Evolutionary conservation across 2,329 filamentous ascomycete genomes (phyloP).

Genomic region (Pezicula radicicola): DNA sequence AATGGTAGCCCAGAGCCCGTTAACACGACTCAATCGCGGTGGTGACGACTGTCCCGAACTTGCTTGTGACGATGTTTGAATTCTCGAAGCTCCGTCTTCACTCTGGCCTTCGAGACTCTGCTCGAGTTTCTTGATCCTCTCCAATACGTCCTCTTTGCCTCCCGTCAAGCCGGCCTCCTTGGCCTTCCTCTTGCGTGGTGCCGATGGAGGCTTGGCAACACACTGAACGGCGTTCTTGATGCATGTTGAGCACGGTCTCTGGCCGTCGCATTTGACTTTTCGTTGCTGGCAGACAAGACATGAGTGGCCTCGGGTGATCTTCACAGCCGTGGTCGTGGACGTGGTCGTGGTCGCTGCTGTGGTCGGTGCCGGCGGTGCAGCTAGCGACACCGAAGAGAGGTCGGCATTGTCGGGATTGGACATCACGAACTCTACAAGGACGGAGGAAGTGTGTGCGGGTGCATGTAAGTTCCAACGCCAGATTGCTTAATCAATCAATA

Average conservation of each 20-base stretch:
- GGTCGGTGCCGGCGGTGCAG: too few species aligned
- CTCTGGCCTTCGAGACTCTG: background rate
- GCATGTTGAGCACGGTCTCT: conserved; percentile 41
- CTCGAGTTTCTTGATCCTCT: background rate
- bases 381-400: too few species aligned
- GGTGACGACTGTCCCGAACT: background rate
- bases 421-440: too few species aligned
- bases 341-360: too few species aligned
- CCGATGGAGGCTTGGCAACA: conserved; percentile 15
- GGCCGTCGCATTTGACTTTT: conserved; percentile 33
- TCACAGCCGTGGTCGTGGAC: background rate
- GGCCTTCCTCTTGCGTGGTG: conserved; percentile 22
- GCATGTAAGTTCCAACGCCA: too few species aligned
- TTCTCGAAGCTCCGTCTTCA: background rate
- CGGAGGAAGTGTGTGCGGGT: too few species aligned
- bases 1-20: background rate
- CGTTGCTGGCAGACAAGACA: conserved; percentile 8
- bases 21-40: background rate
- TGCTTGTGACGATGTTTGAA: too few species aligned
- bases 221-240: conserved; percentile 35
- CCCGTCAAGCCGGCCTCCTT: background rate
- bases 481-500: too few species aligned
- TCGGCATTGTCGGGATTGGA: too few species aligned
- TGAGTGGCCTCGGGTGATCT: background rate
- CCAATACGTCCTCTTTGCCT: background rate